These are phyloP conservation scores for Gautieria morchelliformis DNA, from an alignment of 768 basidiomycete genomes.

Conservation along the genomic window DNA sequence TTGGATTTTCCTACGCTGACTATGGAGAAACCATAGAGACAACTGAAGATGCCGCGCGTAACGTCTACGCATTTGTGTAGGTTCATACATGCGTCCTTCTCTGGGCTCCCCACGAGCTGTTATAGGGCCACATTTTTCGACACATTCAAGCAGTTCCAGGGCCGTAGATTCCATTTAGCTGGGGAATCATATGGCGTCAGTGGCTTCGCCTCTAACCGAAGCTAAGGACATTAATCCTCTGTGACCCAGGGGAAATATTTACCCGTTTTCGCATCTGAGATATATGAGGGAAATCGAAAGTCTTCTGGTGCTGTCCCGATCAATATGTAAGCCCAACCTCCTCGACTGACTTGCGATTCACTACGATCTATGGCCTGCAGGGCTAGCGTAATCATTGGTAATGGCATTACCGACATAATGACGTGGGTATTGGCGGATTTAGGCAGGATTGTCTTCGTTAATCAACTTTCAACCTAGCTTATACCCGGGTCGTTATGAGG, in stretches of 20 bases:
- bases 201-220: conserved; percentile 4
- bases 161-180: conserved; percentile 58
- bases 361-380: background rate
- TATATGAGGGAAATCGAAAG: conserved; percentile 60
- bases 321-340: background rate
- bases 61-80: conserved; percentile 63
- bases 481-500: conserved; percentile 36
- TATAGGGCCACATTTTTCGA: conserved; percentile 59
- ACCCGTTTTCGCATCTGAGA: conserved; percentile 65
- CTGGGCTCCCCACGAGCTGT: background rate
- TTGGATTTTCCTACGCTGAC: conserved; percentile 66
- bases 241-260: conserved; percentile 51
- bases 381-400: conserved; percentile 23
- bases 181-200: conserved; percentile 68
- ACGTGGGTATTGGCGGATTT: conserved; percentile 24
- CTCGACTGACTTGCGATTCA: background rate
- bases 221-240: background rate
- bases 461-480: conserved; percentile 13
- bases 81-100: background rate
- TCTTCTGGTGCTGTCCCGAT: conserved; percentile 1
- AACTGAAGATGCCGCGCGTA: conserved; percentile 72
- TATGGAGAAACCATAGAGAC: conserved; percentile 60
- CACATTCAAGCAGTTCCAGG: conserved; percentile 62
- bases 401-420: conserved; percentile 50
- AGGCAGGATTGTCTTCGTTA: background rate